phyloP scores from a whole-genome alignment of 805 yeast genomes.

The Kodamaea hsintzibuensis region DNA sequence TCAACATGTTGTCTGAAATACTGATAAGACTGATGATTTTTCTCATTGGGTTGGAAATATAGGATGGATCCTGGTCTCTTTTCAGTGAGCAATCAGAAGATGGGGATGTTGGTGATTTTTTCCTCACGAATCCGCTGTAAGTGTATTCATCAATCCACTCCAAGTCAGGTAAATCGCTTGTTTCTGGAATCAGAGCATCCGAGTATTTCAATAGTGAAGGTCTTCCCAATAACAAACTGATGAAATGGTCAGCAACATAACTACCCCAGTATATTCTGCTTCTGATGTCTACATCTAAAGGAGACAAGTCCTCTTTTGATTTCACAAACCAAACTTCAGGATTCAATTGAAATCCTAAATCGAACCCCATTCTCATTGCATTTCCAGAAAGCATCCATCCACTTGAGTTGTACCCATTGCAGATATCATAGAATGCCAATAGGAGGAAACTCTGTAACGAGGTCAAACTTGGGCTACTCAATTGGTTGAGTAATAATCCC shows the following conservation, averaged over 20 bases:
- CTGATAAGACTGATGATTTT: slow-evolving; percentile 43
- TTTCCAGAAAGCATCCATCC: slow-evolving; percentile 67
- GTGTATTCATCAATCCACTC: slow-evolving; percentile 63
- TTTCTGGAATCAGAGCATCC: slow-evolving; percentile 61
- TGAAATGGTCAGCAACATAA: slow-evolving; percentile 63
- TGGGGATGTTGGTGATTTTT: not conserved
- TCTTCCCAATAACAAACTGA: slow-evolving; percentile 58
- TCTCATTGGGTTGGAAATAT: slow-evolving; percentile 46
- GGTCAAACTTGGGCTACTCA: slow-evolving; percentile 51
- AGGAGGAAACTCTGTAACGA: slow-evolving; percentile 60
- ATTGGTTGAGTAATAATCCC: slow-evolving; percentile 40
- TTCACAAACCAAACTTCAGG: slow-evolving; percentile 60
- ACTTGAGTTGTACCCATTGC: slow-evolving; percentile 56
- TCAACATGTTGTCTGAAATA: slow-evolving; percentile 46
- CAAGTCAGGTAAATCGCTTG: slow-evolving; percentile 59
- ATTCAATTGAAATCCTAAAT: slow-evolving; percentile 61
- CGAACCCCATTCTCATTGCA: slow-evolving; percentile 65
- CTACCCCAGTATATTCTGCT: slow-evolving; percentile 69
- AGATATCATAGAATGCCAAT: slow-evolving; percentile 61
- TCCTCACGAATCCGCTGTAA: slow-evolving; percentile 25
- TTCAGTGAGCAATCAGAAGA: not conserved
- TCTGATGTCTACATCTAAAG: slow-evolving; percentile 55
- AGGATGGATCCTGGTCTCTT: slow-evolving; percentile 17
- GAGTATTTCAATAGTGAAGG: slow-evolving; percentile 55
- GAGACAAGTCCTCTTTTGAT: slow-evolving; percentile 39